A percentile compares a stretch with the other conserved stretches of the same genome.
phyloP scores from a whole-genome alignment of 106 monocot genomes.

The Acorus calamus region DNA sequence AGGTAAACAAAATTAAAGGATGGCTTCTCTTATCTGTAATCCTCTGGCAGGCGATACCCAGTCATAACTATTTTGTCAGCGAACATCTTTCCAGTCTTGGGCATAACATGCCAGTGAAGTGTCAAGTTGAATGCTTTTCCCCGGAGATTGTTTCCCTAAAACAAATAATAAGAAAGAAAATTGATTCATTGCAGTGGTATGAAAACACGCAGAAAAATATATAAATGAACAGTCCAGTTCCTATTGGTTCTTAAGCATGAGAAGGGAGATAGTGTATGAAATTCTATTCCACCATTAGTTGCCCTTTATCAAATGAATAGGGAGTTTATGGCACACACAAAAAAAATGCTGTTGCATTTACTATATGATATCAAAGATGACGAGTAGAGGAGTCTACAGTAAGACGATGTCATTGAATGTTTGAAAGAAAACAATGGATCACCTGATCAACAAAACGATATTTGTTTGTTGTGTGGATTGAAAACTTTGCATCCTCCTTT shows the following conservation, averaged over 20 bases:
- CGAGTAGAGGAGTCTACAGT: background rate
- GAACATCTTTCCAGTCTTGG: slow-evolving; percentile 95
- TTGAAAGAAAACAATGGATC: slow-evolving; percentile 8
- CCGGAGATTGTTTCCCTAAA: slow-evolving; percentile 74
- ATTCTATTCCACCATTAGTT: no score
- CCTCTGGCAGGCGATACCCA: slow-evolving; percentile 71
- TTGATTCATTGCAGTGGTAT: no score
- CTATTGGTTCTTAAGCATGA: no score
- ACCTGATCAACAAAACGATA: slow-evolving; percentile 93
- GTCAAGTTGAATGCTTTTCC: slow-evolving; percentile 80
- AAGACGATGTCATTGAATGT: background rate
- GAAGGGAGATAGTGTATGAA: no score
- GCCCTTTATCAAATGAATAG: no score
- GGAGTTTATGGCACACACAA: no score
- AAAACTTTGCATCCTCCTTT: slow-evolving; percentile 79
- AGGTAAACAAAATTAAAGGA: no score
- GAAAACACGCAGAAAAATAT: no score
- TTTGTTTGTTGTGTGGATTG: slow-evolving; percentile 82
- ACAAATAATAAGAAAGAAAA: background rate
- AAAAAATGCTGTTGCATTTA: no score
- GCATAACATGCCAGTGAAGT: slow-evolving; percentile 93
- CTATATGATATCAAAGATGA: no score
- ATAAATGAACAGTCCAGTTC: no score
- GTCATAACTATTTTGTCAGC: slow-evolving; percentile 79
- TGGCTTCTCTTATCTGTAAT: slow-evolving; percentile 41